phyloP scores from a whole-genome alignment of 1,139 yeast genomes.

The Saccharomyces hybrid region DNA sequence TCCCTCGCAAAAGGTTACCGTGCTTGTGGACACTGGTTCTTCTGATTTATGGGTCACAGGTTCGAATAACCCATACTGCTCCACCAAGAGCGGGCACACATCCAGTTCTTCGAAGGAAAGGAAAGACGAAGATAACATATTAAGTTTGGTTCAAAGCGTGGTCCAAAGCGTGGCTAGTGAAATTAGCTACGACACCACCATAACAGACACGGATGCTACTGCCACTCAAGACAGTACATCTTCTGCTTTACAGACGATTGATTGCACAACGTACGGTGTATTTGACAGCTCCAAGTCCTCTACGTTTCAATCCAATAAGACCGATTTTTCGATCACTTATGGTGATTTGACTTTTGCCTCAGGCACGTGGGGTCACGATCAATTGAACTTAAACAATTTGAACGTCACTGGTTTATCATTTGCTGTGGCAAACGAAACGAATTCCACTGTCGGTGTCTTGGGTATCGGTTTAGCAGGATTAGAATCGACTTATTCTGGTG shows the following conservation, averaged over 20 bases:
- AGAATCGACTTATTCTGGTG: conserved; percentile 33
- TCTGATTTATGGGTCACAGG: conserved; percentile 60
- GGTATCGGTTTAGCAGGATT: conserved; percentile 55
- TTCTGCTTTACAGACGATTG: neutral
- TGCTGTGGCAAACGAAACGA: conserved; percentile 53
- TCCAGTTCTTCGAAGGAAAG: no score
- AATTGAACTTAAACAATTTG: conserved; percentile 38
- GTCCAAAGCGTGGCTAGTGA: neutral
- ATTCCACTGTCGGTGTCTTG: conserved; percentile 51
- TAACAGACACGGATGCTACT: neutral
- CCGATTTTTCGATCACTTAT: conserved; percentile 46
- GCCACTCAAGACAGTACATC: neutral
- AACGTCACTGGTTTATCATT: conserved; percentile 37
- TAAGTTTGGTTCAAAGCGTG: neutral
- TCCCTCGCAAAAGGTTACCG: conserved; percentile 43
- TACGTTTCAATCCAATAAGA: conserved; percentile 39
- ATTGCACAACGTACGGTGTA: conserved; percentile 11
- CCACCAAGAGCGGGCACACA: neutral
- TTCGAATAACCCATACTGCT: conserved; percentile 20
- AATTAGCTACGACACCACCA: neutral
- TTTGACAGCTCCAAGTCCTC: conserved; percentile 30
- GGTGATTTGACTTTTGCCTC: conserved; percentile 56
- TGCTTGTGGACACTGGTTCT: conserved; percentile 64
- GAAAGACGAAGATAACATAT: no score
- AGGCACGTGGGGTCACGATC: conserved; percentile 63